phyloP scores from a whole-genome alignment of 345 rosid species.

The Gossypium arboreum region DNA sequence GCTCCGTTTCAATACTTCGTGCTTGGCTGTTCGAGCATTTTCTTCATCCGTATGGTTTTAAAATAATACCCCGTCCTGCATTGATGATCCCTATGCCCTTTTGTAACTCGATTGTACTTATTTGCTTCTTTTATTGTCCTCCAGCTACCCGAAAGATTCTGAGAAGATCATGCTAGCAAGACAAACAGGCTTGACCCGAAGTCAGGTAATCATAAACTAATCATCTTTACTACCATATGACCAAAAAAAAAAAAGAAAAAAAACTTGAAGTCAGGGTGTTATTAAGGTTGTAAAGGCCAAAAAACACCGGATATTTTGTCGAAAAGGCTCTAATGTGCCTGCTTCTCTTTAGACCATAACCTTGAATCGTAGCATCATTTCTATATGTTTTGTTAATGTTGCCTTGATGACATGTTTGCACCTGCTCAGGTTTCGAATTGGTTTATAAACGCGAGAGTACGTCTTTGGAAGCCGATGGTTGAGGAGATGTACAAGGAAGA shows the following conservation, averaged over 20 bases:
- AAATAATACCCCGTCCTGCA: neutral
- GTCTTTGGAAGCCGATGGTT: conserved; percentile 99
- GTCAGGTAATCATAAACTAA: conserved; percentile 58
- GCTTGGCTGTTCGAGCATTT: conserved; percentile 99
- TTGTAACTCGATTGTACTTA: neutral
- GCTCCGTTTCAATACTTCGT: conserved; percentile 85
- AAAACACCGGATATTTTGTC: too few relatives aligned
- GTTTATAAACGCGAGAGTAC: conserved; percentile 97
- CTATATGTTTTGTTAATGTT: neutral
- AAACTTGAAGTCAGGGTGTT: too few relatives aligned
- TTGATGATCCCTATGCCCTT: neutral
- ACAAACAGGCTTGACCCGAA: conserved; percentile 91
- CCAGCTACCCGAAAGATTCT: conserved; percentile 93
- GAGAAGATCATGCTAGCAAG: conserved; percentile 95
- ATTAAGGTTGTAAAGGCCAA: too few relatives aligned
- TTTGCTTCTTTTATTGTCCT: neutral
- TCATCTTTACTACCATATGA: neutral
- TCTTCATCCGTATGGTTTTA: conserved; percentile 79
- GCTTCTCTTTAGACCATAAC: conserved; percentile 3
- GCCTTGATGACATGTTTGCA: neutral
- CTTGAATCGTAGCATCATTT: neutral
- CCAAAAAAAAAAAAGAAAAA: neutral
- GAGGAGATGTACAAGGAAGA: conserved; percentile 99
- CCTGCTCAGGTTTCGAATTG: conserved; percentile 79
- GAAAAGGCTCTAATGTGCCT: neutral